Conservation (phyloP, 345 rosid species). For the Ailanthus altissimus region DNA sequence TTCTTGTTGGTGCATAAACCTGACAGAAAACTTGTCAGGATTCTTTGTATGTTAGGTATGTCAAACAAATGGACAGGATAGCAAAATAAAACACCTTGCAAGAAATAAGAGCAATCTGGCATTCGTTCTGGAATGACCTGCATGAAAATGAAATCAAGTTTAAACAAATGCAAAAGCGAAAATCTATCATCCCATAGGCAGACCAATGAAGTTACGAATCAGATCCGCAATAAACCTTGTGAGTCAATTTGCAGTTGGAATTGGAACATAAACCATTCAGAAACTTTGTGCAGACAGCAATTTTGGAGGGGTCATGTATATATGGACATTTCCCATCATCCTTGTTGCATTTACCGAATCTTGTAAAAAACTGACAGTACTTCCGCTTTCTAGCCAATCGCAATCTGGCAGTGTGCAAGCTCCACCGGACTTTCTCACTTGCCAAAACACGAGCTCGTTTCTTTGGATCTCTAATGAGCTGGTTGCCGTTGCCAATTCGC, state of each 20-base stretch:
- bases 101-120: slow-evolving; percentile 95
- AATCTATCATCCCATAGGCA: slow-evolving; percentile 1
- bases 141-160: slow-evolving; percentile 30
- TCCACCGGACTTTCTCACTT: slow-evolving; percentile 95
- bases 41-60: neutral
- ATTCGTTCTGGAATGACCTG: slow-evolving; percentile 98
- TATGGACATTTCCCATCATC: slow-evolving; percentile 87
- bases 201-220: slow-evolving; percentile 18
- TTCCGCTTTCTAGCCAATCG: slow-evolving; percentile 77
- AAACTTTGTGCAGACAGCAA: slow-evolving; percentile 94
- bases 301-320: slow-evolving; percentile 89
- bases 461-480: slow-evolving; percentile 95
- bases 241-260: slow-evolving; percentile 86
- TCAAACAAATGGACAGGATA: slow-evolving; percentile 13
- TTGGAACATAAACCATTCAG: slow-evolving; percentile 76
- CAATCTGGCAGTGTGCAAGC: slow-evolving; percentile 87
- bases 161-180: slow-evolving; percentile 22
- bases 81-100: slow-evolving; percentile 61
- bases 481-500: slow-evolving; percentile 90
- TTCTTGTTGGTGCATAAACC: slow-evolving; percentile 82
- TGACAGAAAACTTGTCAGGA: slow-evolving; percentile 38
- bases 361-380: slow-evolving; percentile 93
- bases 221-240: slow-evolving; percentile 58
- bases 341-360: slow-evolving; percentile 98
- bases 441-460: slow-evolving; percentile 84